Base-by-base conservation (phyloP, 129 eudicot species). In the Heracleum sosnowskyi region DNA sequence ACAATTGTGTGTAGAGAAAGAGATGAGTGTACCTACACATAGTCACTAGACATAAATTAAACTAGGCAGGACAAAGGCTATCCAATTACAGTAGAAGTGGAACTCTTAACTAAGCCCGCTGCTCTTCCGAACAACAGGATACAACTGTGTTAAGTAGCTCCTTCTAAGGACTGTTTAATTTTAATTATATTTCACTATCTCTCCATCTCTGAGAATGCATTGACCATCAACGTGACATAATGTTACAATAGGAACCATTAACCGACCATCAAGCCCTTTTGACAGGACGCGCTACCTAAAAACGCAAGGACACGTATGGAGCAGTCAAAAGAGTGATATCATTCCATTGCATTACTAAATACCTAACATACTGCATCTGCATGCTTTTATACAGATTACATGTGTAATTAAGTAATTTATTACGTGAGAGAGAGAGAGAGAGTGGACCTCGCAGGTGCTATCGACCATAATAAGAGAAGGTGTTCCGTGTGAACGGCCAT, bases 401-500 rank as follows among this genome's bases (percentile, higher is more conserved):
- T 7, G 7, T 5, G n/a, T 49, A 20, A 1, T 20, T 3, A 9
- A 20, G n/a, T 49, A 20, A 1, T 20, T 1, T 69, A 18, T 18
- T 18, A 20, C 12, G 33, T 11, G 34, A 11, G 51, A 13, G 35
- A 4, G 34, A 15, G 22, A 7, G 15, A 0, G 53, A 41, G 2
- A 40, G 18, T 80, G 47, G 5, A 89, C 98, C 98, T 90, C 96
- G 69, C 86, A 80, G 76, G 84, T 86, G 66, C 91, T 93, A 77
- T 91, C 94, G 77, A 84, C 87, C 84, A 78, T 72, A 64, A 84
- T 77, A 82, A 82, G 85, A 49, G 98, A 88, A 70, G 90, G 90
- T 76, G 82, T 49, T 74, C 93, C 92, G 82, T 87, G 93, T 75
- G 91, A 86, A 70, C 90, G 87, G 82, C 82, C 82, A 72, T 42